These are phyloP conservation scores for Daldinia sp. DNA, from an alignment of 2,329 filamentous ascomycete species.

Conservation along the genomic window DNA sequence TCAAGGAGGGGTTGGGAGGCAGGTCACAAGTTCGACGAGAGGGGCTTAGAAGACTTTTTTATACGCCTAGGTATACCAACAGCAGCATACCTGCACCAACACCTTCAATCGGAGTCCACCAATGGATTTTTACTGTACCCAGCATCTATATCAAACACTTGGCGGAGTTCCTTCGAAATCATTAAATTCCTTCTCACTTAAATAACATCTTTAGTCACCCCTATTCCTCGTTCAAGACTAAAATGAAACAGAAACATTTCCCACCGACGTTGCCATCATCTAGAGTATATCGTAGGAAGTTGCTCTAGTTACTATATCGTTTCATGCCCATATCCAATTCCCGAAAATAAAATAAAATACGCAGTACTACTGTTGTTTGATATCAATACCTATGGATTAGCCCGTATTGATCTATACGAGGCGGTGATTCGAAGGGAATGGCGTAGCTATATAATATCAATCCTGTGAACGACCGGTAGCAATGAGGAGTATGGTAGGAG, in stretches of 20 bases:
- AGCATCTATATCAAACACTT: neutral
- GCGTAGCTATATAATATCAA: neutral
- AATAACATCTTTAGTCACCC: neutral
- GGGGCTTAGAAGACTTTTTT: neutral
- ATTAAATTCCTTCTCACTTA: no score
- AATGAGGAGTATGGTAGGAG: neutral
- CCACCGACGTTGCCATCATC: neutral
- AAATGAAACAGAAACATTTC: neutral
- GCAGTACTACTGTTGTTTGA: neutral
- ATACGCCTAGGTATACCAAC: neutral
- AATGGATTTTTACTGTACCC: neutral
- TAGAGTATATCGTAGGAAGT: neutral
- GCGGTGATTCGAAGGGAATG: neutral
- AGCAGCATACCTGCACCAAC: neutral
- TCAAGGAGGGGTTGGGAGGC: neutral
- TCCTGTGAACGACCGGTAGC: neutral
- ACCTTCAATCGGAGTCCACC: no score
- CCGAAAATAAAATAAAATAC: neutral
- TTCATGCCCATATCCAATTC: neutral
- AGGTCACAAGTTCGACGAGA: neutral
- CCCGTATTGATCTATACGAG: slow-evolving; percentile 18
- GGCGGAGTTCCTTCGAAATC: neutral
- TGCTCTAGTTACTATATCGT: neutral
- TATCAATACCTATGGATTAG: neutral
- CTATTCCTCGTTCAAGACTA: no score